These are phyloP conservation scores for Annulohypoxylon truncatum DNA, from an alignment of 2,329 filamentous ascomycete species.

Conservation along the genomic window DNA sequence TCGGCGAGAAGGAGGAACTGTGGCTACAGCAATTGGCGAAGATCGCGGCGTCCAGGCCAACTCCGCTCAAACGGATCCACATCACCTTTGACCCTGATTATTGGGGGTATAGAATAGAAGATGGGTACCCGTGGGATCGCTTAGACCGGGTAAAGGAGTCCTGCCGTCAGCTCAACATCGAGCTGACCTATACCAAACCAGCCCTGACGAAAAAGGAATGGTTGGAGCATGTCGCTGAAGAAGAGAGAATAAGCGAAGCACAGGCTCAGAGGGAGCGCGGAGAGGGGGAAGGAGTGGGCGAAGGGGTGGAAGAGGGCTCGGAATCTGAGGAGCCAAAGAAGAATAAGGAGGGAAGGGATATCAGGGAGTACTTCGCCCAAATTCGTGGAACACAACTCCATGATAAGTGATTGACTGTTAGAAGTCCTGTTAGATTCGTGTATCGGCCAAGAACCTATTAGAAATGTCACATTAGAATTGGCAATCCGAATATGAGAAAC, in stretches of 20 bases:
- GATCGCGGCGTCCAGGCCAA: not conserved
- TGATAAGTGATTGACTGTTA: not conserved
- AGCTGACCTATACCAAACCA: not conserved
- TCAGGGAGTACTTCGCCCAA: not conserved
- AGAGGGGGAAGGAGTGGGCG: not conserved
- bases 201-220: not conserved
- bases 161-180: not conserved
- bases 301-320: not conserved
- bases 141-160: not conserved
- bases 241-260: not conserved
- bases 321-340: not conserved
- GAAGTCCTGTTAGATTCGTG: not conserved
- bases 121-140: not conserved
- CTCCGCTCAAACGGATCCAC: not conserved
- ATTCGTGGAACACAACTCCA: not conserved
- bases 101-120: not conserved
- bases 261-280: not conserved
- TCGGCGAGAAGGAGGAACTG: not conserved
- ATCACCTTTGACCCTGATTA: not conserved
- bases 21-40: not conserved
- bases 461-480: not conserved
- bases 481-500: not conserved
- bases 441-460: not conserved
- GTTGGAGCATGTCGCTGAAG: not conserved
- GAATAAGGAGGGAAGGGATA: not conserved